Percentiles rank a stretch among this genome's conserved stretches.
These are phyloP conservation scores for Nemophila menziesii DNA, from an alignment of 257 asterid species.

Conservation along the genomic window DNA sequence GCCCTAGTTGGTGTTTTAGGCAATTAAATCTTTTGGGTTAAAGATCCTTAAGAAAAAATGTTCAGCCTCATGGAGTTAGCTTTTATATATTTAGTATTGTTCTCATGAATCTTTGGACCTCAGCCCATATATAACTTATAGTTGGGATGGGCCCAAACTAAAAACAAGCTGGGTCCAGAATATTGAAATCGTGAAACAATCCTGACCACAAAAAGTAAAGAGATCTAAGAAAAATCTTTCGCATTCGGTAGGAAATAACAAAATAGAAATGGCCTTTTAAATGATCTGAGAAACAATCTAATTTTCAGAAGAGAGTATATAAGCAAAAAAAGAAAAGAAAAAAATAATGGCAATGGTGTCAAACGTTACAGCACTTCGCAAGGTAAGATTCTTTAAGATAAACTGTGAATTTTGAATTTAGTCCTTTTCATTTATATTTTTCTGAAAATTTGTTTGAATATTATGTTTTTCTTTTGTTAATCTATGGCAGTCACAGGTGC, in stretches of 20 bases:
- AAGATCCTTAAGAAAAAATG: too few species aligned
- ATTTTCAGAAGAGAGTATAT: not conserved
- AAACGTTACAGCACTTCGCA: not conserved
- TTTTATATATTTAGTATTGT: too few species aligned
- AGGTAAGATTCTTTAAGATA: not conserved
- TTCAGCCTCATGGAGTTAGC: too few species aligned
- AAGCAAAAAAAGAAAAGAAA: not conserved
- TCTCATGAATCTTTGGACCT: too few species aligned
- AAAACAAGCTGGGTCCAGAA: not conserved
- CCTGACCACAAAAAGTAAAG: not conserved
- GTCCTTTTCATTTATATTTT: not conserved
- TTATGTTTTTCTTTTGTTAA: not conserved
- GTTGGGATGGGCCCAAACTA: not conserved
- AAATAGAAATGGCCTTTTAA: not conserved
- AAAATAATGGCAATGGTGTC: conserved; percentile 31
- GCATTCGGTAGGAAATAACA: not conserved
- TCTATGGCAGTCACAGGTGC: conserved; percentile 26
- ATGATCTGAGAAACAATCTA: not conserved
- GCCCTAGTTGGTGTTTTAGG: too few species aligned
- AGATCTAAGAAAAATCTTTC: not conserved
- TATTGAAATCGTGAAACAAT: not conserved
- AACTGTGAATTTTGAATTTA: not conserved
- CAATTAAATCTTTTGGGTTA: too few species aligned
- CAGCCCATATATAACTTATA: not conserved
- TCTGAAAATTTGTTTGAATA: not conserved